These are phyloP conservation scores for Heterobasidion irregulare DNA, from an alignment of 1,284 basidiomycete species.

Conservation along the genomic window DNA sequence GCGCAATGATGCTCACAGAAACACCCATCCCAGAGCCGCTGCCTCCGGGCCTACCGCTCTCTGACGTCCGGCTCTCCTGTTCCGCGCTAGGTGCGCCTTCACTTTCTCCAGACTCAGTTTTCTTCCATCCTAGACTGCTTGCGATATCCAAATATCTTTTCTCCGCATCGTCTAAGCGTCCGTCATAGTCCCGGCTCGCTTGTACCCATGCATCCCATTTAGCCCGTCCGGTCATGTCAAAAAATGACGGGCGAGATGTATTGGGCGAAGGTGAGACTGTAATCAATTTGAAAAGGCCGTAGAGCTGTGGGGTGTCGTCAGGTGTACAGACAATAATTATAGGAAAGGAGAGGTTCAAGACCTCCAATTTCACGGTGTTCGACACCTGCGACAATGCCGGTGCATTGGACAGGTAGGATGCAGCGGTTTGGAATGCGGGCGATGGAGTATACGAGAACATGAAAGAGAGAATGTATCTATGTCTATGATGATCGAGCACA, in stretches of 20 bases:
- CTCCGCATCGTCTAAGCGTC: slow-evolving; percentile 37
- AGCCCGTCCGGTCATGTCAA: slow-evolving; percentile 73
- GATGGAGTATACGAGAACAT: slow-evolving; percentile 33
- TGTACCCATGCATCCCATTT: slow-evolving; percentile 85
- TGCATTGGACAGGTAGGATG: slow-evolving; percentile 51
- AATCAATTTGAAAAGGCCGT: slow-evolving; percentile 79
- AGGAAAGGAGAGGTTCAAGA: slow-evolving; percentile 25
- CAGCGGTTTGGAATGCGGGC: slow-evolving; percentile 49
- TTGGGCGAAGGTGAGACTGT: slow-evolving; percentile 50
- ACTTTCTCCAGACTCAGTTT: slow-evolving; percentile 9
- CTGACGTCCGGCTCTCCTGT: too few species aligned
- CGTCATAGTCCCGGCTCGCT: slow-evolving; percentile 40
- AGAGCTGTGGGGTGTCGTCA: slow-evolving; percentile 51
- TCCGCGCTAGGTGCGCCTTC: too few species aligned
- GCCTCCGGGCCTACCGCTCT: slow-evolving; percentile 4
- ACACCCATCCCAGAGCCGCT: slow-evolving; percentile 47
- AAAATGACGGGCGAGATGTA: slow-evolving; percentile 66
- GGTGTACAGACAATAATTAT: slow-evolving; percentile 13
- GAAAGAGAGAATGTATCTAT: too few species aligned
- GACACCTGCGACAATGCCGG: slow-evolving; percentile 44
- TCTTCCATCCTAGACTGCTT: slow-evolving; percentile 56
- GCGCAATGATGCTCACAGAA: slow-evolving; percentile 53
- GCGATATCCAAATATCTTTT: slow-evolving; percentile 68
- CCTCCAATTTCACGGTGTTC: slow-evolving; percentile 66
- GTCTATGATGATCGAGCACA: too few species aligned